Evolutionary conservation across 768 basidiomycete species (phyloP), one percentile per base, ranked within the genome.

Genomic region (Leccinum rimulosum): DNA sequence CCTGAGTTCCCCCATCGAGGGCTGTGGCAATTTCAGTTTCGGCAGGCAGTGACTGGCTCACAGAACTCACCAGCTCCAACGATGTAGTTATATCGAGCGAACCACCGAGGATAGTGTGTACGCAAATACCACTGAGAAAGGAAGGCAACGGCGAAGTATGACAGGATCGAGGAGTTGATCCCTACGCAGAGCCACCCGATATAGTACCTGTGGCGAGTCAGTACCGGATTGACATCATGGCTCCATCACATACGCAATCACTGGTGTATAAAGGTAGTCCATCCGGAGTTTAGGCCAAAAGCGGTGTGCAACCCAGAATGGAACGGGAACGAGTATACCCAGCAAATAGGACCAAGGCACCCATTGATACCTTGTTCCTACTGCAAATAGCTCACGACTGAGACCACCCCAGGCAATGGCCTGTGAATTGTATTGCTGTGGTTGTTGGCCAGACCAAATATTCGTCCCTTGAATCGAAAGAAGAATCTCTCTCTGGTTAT

Each of bases 61-160:
- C 1, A 15, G 33, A 45, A 62, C 71, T 59, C 47, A 73, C 69
- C 87, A 45, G 85, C 88, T 30, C 84, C 85, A 4, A 88, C 70
- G 40, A 87, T 81, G 65, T 86, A 87, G 66, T 88, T 87, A 69
- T 86, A 86, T 64, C 77, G 76, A 65, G 81, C 80, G 71, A 86
- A 89, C 87, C 86, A 90, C 14, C 79, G 79, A 2, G 88, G 84
- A 57, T 84, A 75, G 59, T 81, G 79, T 40, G 71, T 78, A 35
- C 86, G 75, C 22, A 87, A 64, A 82, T 82, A 88, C 27, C 81
- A 66, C 56, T 88, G 87, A 1, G 87, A 87, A 38, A 80, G 61
- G 58, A 88, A 65, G 33, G 80, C 86, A 14, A 86, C 69, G 55
- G 82, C 70, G 54, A 84, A 77, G 56, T 74, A 75, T 4, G 80